These are phyloP conservation scores for Cladophialophora exuberans DNA, from an alignment of 2,329 filamentous ascomycete species.

Conservation along the genomic window DNA sequence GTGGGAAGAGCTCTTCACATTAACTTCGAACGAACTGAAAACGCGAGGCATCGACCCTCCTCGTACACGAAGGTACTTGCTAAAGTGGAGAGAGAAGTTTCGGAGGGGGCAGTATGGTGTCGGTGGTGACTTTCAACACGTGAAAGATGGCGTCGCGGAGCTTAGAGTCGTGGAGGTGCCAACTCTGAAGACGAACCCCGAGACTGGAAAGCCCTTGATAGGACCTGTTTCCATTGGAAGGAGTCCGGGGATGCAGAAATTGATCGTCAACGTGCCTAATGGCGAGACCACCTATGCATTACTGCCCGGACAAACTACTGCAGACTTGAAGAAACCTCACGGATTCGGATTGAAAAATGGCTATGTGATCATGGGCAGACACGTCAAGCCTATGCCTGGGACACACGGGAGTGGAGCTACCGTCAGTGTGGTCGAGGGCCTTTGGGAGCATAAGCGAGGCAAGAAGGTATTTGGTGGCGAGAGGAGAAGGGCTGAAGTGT, in stretches of 20 bases:
- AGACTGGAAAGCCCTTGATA: slow-evolving; percentile 36
- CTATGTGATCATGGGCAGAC: slow-evolving; percentile 73
- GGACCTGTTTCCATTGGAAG: slow-evolving; percentile 43
- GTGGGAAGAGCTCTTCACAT: slow-evolving; percentile 87
- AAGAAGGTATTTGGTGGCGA: slow-evolving; percentile 97
- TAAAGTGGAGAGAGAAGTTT: slow-evolving; percentile 87
- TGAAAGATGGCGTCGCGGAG: slow-evolving; percentile 65
- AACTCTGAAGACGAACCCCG: slow-evolving; percentile 39
- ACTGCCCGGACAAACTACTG: slow-evolving; percentile 44
- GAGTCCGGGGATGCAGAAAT: slow-evolving; percentile 58
- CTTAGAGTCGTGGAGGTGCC: slow-evolving; percentile 62
- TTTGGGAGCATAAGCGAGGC: slow-evolving; percentile 89
- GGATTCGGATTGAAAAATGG: slow-evolving; percentile 71
- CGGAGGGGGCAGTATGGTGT: slow-evolving; percentile 75
- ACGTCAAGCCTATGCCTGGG: slow-evolving; percentile 69
- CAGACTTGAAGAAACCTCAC: slow-evolving; percentile 58
- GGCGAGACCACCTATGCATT: slow-evolving; percentile 59
- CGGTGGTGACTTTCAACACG: slow-evolving; percentile 78
- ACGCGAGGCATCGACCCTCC: slow-evolving; percentile 86
- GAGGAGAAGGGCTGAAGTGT: slow-evolving; percentile 80
- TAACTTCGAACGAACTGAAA: slow-evolving; percentile 75
- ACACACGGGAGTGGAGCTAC: slow-evolving; percentile 62
- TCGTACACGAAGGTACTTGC: slow-evolving; percentile 77
- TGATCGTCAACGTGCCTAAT: slow-evolving; percentile 64
- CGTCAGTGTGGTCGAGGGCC: slow-evolving; percentile 76